Percentiles rank a stretch among this genome's conserved stretches.
These are phyloP conservation scores for Dendrothele bispora DNA, from an alignment of 768 basidiomycete genomes.

Conservation along the genomic window DNA sequence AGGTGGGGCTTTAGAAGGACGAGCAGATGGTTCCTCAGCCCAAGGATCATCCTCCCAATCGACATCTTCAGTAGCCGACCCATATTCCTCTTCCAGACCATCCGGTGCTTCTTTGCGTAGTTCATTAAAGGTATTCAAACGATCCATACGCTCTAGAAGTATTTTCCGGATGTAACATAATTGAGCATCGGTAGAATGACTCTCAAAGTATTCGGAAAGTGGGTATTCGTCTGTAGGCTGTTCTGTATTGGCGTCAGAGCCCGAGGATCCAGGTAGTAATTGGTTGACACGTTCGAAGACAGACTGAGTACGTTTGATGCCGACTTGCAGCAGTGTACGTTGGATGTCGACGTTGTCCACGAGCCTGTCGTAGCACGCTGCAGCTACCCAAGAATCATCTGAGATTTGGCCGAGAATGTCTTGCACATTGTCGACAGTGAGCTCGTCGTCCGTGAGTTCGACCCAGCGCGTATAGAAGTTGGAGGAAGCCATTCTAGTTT, in stretches of 20 bases:
- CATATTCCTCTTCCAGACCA: slow-evolving; percentile 30
- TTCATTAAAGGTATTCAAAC: slow-evolving; percentile 70
- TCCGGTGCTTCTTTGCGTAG: slow-evolving; percentile 46
- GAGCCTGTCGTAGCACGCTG: slow-evolving; percentile 71
- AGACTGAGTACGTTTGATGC: slow-evolving; percentile 55
- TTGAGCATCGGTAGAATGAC: slow-evolving; percentile 59
- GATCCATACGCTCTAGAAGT: slow-evolving; percentile 69
- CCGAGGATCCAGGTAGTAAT: slow-evolving; percentile 18
- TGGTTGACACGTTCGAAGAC: slow-evolving; percentile 50
- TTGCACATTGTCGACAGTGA: slow-evolving; percentile 50
- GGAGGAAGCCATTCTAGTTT: slow-evolving; percentile 35
- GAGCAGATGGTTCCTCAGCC: slow-evolving; percentile 49
- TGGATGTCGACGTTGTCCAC: slow-evolving; percentile 58
- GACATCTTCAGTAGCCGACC: slow-evolving; percentile 51
- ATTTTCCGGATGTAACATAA: slow-evolving; percentile 63
- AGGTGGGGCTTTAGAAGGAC: slow-evolving; percentile 30
- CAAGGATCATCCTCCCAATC: slow-evolving; percentile 84
- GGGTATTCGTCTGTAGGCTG: slow-evolving; percentile 17
- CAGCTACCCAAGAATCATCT: slow-evolving; percentile 76
- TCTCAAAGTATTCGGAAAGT: slow-evolving; percentile 55
- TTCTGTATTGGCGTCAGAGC: slow-evolving; percentile 17
- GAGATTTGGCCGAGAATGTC: slow-evolving; percentile 47
- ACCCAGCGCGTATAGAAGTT: slow-evolving; percentile 55
- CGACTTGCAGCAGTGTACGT: slow-evolving; percentile 58
- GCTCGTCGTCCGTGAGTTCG: slow-evolving; percentile 51